Evolutionary conservation across 306 rosid genomes (phyloP).

Genomic region (Dalbergia cochinchinensis): DNA sequence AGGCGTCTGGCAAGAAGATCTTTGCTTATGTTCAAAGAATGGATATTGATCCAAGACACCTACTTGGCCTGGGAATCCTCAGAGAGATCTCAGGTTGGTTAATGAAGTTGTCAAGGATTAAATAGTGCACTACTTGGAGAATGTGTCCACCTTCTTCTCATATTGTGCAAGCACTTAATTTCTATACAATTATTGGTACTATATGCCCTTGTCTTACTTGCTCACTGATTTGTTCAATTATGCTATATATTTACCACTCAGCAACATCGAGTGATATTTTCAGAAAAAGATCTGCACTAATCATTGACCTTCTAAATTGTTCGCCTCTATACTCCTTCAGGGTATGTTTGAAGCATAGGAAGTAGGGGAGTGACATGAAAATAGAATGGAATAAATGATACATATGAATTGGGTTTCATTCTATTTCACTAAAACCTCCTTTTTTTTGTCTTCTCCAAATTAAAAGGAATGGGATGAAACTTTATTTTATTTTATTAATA

Average conservation of each 20-base stretch:
- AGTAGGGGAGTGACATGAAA: too few species aligned
- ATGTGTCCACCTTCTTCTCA: conserved; percentile 19
- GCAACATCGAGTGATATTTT: conserved; percentile 12
- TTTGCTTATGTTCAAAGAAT: conserved; percentile 8
- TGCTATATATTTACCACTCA: not conserved
- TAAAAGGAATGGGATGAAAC: too few species aligned
- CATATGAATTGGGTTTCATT: too few species aligned
- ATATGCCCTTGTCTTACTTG: conserved; percentile 21
- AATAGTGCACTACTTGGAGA: conserved; percentile 29
- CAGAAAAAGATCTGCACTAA: not conserved
- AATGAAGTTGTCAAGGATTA: not conserved
- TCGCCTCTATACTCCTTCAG: not conserved
- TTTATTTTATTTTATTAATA: too few species aligned
- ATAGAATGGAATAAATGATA: too few species aligned
- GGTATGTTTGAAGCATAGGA: too few species aligned
- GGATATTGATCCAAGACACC: conserved; percentile 34
- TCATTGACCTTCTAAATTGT: conserved; percentile 1
- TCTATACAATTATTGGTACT: not conserved
- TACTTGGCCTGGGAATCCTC: conserved; percentile 24
- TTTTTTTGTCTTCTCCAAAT: too few species aligned
- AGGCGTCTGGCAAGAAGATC: not conserved
- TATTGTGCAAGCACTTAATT: conserved; percentile 2
- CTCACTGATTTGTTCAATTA: not conserved
- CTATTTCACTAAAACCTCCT: too few species aligned
- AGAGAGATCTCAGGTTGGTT: conserved; percentile 33